Evolutionary conservation across 2,329 filamentous ascomycete species (phyloP), one percentile per base, ranked within the genome.

Genomic region (Botrytis medusae): DNA sequence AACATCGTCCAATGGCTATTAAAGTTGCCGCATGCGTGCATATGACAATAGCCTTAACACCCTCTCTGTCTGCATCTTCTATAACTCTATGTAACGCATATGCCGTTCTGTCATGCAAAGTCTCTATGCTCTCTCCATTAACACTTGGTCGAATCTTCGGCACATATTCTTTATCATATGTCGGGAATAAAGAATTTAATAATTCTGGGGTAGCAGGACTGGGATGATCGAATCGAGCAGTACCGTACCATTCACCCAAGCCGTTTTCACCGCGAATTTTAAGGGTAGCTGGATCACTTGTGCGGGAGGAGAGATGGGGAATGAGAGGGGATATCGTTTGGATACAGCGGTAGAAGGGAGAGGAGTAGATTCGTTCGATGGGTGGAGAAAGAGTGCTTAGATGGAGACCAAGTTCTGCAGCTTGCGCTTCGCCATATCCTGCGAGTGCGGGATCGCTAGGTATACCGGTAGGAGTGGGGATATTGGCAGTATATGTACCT

Each of bases 11-110:
- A 77, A 96, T 88, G 14, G 93, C 92, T 80, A 99, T 98, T 79
- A 98, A 88, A 18, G 91, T 90, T 6, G 96, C 96, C 1, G 96
- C 96, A 84, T 99, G 96, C 1, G 93, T 92, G 83, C 93, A 97
- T 57, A 99, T 86, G 59, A 98, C 82, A 37, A 97, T 86, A 0
- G 93, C 87, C 78, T 88, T 89, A 57, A 88, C 85, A n/a, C 90
- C 88, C 67, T 92, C 86, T n/a, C 83, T 82, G 80, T 98, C 94
- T 74, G 93, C 90, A 71, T 89, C 87, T 42, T 87, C 85, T 77
- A 98, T 91, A 77, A 98, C 89, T 64, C 87, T 87, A 61, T 88
- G 84, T 60, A 97, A 83, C 2, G 91, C 89, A 63, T 88, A 89
- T 6, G 93, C 92, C 42, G 95, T 86, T 57, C 96, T 91, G 78